phyloP scores from a whole-genome alignment of 2,329 filamentous ascomycete genomes.

The Cladosporium velox region DNA sequence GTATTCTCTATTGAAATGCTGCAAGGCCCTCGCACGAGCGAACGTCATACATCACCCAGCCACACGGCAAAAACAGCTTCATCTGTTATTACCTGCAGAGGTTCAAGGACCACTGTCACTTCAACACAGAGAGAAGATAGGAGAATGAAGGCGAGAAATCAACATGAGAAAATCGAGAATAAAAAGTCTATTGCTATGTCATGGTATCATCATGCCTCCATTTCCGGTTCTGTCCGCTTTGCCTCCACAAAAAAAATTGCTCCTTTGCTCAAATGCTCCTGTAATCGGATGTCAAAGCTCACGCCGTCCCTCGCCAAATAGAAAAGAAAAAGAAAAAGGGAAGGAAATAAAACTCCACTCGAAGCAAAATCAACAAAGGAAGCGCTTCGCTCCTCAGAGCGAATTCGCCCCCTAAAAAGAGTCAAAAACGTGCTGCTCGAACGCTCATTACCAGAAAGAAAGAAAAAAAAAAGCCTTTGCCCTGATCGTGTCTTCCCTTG shows the following conservation, averaged over 20 bases:
- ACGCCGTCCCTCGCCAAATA: background rate
- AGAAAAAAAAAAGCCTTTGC: background rate
- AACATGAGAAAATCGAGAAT: background rate
- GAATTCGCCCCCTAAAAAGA: background rate
- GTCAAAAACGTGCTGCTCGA: background rate
- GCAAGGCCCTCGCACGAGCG: background rate
- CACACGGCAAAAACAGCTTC: too few relatives aligned
- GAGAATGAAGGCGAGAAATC: background rate
- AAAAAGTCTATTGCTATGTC: constrained; percentile 14
- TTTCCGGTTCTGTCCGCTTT: background rate
- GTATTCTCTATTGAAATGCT: background rate
- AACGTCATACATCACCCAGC: too few relatives aligned
- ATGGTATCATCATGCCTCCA: constrained; percentile 10
- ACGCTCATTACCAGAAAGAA: background rate
- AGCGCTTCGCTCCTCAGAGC: background rate
- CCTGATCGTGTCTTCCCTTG: background rate
- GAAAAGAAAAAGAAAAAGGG: background rate
- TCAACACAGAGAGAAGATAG: background rate
- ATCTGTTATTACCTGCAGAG: background rate
- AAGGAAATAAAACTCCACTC: background rate
- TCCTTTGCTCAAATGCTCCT: background rate
- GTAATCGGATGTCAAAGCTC: background rate
- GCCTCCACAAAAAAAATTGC: background rate
- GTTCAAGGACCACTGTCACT: background rate
- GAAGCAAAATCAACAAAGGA: background rate